phyloP scores from a whole-genome alignment of 106 monocot species.

The Dendrobium chrysotoxum region DNA sequence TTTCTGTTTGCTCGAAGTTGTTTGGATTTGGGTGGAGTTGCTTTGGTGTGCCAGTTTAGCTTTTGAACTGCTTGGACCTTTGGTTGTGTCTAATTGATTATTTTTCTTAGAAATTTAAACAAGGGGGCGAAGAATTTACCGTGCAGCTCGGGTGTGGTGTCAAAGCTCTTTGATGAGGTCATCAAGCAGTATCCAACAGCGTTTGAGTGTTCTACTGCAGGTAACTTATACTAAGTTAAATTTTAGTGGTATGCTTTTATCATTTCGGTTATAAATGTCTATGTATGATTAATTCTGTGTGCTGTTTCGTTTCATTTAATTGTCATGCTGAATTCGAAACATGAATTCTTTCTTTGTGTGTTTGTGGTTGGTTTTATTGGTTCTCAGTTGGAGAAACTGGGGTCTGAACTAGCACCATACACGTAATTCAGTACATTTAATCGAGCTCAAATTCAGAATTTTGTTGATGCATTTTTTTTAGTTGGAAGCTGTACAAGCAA shows the following conservation, averaged over 20 bases:
- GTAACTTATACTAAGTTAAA: slow-evolving; percentile 32
- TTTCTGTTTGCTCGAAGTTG: background rate
- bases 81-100: slow-evolving; percentile 2
- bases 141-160: slow-evolving; percentile 20
- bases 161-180: slow-evolving; percentile 72
- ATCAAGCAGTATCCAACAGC: slow-evolving; percentile 61
- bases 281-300: background rate
- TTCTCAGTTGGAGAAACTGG: background rate
- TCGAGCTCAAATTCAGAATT: background rate
- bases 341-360: background rate
- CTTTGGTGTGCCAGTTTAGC: background rate
- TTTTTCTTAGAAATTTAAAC: slow-evolving; percentile 54
- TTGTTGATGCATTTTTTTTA: background rate
- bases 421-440: background rate
- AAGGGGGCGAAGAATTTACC: slow-evolving; percentile 20
- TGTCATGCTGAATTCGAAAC: slow-evolving; percentile 2
- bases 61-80: background rate
- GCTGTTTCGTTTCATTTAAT: background rate
- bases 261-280: background rate
- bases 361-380: background rate
- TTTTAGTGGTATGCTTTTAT: background rate
- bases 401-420: background rate
- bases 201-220: slow-evolving; percentile 39
- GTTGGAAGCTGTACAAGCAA: background rate
- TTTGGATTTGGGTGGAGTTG: background rate